Percentiles rank a stretch among this genome's conserved stretches.
Conservation (phyloP, 2,329 filamentous ascomycete genomes). For the Xylaria sp. region DNA sequence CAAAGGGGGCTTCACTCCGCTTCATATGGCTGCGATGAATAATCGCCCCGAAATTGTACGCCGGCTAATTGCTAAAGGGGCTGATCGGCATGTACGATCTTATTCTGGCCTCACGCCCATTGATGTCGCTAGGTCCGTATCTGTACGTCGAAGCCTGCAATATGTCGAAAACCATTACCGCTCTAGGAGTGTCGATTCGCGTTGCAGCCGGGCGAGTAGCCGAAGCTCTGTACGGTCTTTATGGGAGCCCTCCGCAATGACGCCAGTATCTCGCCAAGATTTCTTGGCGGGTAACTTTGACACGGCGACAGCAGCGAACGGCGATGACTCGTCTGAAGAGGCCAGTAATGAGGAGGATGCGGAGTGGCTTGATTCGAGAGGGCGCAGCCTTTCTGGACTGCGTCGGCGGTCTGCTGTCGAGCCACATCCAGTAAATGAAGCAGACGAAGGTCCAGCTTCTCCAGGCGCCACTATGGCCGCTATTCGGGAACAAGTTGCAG, state of each 20-base stretch:
- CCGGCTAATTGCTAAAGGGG: conserved; percentile 77
- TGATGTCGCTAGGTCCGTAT: conserved; percentile 75
- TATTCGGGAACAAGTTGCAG: conserved; percentile 77
- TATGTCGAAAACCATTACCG: conserved; percentile 71
- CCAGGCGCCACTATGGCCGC: conserved; percentile 74
- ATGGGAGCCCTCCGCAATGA: conserved; percentile 66
- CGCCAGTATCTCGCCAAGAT: conserved; percentile 48
- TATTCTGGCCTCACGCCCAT: conserved; percentile 76
- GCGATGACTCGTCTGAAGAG: conserved; percentile 52
- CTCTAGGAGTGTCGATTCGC: conserved; percentile 72
- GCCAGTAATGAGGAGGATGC: conserved; percentile 55
- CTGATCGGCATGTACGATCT: conserved; percentile 76
- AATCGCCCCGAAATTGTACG: conserved; percentile 80
- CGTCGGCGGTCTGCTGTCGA: conserved; percentile 41
- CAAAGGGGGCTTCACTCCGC: conserved; percentile 81
- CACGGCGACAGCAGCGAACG: conserved; percentile 51
- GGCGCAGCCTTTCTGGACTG: conserved; percentile 44
- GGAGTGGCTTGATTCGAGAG: conserved; percentile 54
- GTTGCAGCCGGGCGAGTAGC: conserved; percentile 73
- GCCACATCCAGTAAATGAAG: conserved; percentile 46
- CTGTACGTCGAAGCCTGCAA: conserved; percentile 72
- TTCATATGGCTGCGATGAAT: conserved; percentile 84
- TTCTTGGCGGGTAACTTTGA: conserved; percentile 57
- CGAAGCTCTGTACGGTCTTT: conserved; percentile 73
- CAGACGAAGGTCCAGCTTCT: conserved; percentile 58